phyloP scores from a whole-genome alignment of 176 grass and related monocot species.

The Elymus sibiricus region DNA sequence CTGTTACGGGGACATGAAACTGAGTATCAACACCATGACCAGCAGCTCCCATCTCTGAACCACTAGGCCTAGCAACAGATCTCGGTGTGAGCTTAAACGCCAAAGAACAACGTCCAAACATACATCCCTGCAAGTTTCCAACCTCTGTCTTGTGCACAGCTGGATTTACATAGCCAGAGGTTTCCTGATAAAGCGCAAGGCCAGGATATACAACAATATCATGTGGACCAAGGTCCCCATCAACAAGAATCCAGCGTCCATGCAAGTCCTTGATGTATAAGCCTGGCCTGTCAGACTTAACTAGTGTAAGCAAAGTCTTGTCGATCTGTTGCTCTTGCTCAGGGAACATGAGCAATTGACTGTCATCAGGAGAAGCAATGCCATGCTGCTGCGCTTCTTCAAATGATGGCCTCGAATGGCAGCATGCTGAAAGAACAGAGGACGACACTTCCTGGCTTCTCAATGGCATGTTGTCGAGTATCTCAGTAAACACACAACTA shows the following conservation, averaged over 20 bases:
- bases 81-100: slow-evolving; percentile 80
- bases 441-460: slow-evolving; percentile 80
- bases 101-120: slow-evolving; percentile 73
- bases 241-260: slow-evolving; percentile 73
- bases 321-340: slow-evolving; percentile 69
- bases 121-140: slow-evolving; percentile 40
- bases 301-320: slow-evolving; percentile 76
- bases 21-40: slow-evolving; percentile 67
- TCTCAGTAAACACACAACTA: slow-evolving; percentile 60
- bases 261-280: slow-evolving; percentile 81
- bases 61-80: slow-evolving; percentile 62
- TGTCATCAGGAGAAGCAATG: slow-evolving; percentile 42
- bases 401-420: slow-evolving; percentile 73
- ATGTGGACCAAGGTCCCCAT: slow-evolving; percentile 63
- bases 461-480: slow-evolving; percentile 83
- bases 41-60: slow-evolving; percentile 77
- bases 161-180: slow-evolving; percentile 72
- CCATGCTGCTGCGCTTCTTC: slow-evolving; percentile 44
- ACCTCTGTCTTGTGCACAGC: slow-evolving; percentile 59
- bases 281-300: slow-evolving; percentile 72
- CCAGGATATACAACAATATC: slow-evolving; percentile 76
- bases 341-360: slow-evolving; percentile 48
- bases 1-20: slow-evolving; percentile 66
- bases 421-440: slow-evolving; percentile 82
- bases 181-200: slow-evolving; percentile 78